Base-by-base conservation (phyloP, 345 rosid species). In the Sapria himalayana region DNA sequence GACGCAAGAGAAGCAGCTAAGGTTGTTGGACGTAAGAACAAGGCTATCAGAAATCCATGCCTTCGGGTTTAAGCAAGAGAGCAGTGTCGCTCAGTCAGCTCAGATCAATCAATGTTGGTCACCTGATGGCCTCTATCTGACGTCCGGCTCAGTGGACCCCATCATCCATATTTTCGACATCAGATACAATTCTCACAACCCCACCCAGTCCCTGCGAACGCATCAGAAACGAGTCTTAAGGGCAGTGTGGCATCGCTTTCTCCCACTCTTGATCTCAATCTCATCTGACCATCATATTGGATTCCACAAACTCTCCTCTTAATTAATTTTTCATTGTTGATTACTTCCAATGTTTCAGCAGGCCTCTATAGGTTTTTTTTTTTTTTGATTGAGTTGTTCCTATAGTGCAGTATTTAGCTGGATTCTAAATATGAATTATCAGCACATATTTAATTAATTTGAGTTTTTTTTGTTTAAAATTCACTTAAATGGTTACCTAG, bases 71-170 rank as follows among this genome's bases (percentile, higher is more conserved):
- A 86, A 73, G 61, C 97, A 86, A 67, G 89, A 86, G 56, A 86
- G 85, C 38, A 86, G 97, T 13, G 97, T 81, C 15, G 67, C 89
- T 8, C 94, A 78, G 36, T 86, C 97, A 16, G 94, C 97, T 50
- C 51, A 78, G 59, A 86, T 76, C 48, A 81, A 81, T 51, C 97
- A 81, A 53, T 62, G 79, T 24, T 81, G 97, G 97, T 86, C 94
- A 51, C 85, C 92, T 6, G 97, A 81, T 52, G 97, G 97, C 35
- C 51, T 73, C 42, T 69, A 63, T 46, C 45, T 81, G 20, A 39
- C 92, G 4, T 86, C 97, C 29, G 97, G 97, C 33, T 81, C 94
- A n/a, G 94, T 72, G 3, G 97, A 86, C 25, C 97, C 97, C 10
- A 52, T 70, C 31, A 78, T 86, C 45, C 97, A 86, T 56, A 34